Evolutionary conservation across 2,329 filamentous ascomycete genomes (phyloP), one percentile per base, ranked within the genome.

Genomic region (Fusarium papillatum): DNA sequence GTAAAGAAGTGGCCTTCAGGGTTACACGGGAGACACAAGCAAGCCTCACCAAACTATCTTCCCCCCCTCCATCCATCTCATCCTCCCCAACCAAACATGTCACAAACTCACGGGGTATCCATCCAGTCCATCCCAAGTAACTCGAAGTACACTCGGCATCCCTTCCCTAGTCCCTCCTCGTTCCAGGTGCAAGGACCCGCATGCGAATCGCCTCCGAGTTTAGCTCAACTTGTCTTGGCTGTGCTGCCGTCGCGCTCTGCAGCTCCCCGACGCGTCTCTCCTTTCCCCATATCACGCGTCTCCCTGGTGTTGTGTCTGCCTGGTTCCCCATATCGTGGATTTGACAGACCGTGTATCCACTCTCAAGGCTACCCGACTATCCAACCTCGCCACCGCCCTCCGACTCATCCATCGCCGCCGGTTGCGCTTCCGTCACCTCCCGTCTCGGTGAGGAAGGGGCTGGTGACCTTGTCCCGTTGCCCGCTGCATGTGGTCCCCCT

Each of bases 241-340:
- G 39, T 66, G 38, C 48, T 55, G 24, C 53, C 68, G 39, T 41
- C 60, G 66, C 70, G 65, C 68, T 64, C 72, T 74, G 73, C 78
- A 39, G 59, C 63, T 67, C 68, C 64, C 62, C 39, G 66, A 75
- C 78, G 77, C 74, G 78, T 76, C 76, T 76, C 46, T 62, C 53
- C 43, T 50, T 64, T 59, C 48, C 60, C 64, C 67, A 78, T 80
- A 77, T 68, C 69, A 79, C 78, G 73, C 78, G 77, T 78, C 70
- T 68, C 60, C 50, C 41, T 80, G 74, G 74, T 75, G 77, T 78
- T 80, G 70, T 66, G 64, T 60, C 50, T 60, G 59, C 66, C 72
- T 60, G 62, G 43, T 68, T 64, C 31, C 29, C 71, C 69, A 57
- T 69, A 63, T 50, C 48, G 57, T 39, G 48, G 61, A 64, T 68